Evolutionary conservation across 495 filamentous ascomycete genomes (phyloP).

Genomic region (Penicillium goetzii): DNA sequence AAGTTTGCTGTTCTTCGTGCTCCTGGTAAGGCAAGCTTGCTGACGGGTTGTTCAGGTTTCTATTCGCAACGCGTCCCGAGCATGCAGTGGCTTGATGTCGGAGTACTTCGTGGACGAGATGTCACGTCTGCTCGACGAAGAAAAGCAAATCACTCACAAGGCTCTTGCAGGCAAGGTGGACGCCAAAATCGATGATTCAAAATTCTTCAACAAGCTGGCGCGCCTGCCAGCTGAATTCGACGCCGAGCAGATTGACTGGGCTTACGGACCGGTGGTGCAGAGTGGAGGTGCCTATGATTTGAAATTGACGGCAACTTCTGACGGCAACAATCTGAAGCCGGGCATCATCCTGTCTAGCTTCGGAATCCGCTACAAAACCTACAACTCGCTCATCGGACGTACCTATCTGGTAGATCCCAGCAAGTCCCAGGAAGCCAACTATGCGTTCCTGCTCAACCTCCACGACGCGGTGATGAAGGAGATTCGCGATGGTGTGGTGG

Average conservation of each 20-base stretch:
- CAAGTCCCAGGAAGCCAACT: conserved; percentile 90
- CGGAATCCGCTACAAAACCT: conserved; percentile 91
- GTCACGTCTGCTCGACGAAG: conserved; percentile 90
- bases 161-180: conserved; percentile 81
- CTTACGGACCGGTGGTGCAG: conserved; percentile 86
- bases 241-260: conserved; percentile 90
- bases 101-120: conserved; percentile 97
- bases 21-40: conserved; percentile 6
- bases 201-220: conserved; percentile 84
- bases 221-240: conserved; percentile 89
- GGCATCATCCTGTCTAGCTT: conserved; percentile 91
- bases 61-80: conserved; percentile 90
- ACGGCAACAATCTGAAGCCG: conserved; percentile 83
- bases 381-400: conserved; percentile 84
- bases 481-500: conserved; percentile 81
- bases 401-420: conserved; percentile 97
- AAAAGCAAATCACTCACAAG: conserved; percentile 94
- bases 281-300: conserved; percentile 96
- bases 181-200: conserved; percentile 84
- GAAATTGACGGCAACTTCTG: conserved; percentile 70
- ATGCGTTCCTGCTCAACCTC: conserved; percentile 85
- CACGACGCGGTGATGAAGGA: conserved; percentile 88
- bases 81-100: conserved; percentile 87
- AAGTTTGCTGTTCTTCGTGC: conserved; percentile 25
- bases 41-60: conserved; percentile 58